Base-by-base conservation (phyloP, 148 eudicot genomes). In the Vaccinium macrocarpon region DNA sequence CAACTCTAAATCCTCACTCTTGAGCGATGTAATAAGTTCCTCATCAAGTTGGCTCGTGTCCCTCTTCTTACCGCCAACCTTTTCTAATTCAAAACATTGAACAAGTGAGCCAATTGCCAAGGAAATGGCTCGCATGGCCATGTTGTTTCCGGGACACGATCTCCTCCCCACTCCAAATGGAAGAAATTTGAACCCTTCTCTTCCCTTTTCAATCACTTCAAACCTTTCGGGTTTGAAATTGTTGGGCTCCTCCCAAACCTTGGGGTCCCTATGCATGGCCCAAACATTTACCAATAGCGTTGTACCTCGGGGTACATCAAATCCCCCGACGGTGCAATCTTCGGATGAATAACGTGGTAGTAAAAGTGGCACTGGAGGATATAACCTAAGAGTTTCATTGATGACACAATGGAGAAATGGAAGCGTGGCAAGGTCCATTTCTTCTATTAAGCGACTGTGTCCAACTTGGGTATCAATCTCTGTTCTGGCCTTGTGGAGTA, bases 151-250 rank as follows among this genome's bases (percentile, higher is more conserved):
- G 0, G 89, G 89, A 57, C 91, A 89, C 32, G 85, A 82, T 38
- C 89, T 77, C 38, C 91, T 81, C 23, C 89, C 91, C 59, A 74
- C 23, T 35, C 89, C 91, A 81, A 89, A 89, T 14, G 91, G 89
- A 38, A 87, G 32, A 35, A 85, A 87, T 46, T 83, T 85, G 62
- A 64, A 76, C 46, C 81, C 84, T 77, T 87, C 91, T 76, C 21
- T 68, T 46, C 59, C 87, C 35, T 64, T 64, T 10, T 64, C 70
- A 64, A 23, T 23, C 32, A 10, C 68, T 38, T 72, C 73, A 81
- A 89, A 89, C 53, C 91, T 82, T 79, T 83, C 91, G 50, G 87
- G 88, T 1, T 75, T 82, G 84, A 88, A 88, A 77, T 57, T 46
- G 32, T 79, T 73, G 1, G 91, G 91, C 21, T 90, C 87, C 1